A percentile compares a stretch with the other conserved stretches of the same genome.
Evolutionary conservation across 164 flowering plant genomes (phyloP).

Genomic region (Litsea cubeba): DNA sequence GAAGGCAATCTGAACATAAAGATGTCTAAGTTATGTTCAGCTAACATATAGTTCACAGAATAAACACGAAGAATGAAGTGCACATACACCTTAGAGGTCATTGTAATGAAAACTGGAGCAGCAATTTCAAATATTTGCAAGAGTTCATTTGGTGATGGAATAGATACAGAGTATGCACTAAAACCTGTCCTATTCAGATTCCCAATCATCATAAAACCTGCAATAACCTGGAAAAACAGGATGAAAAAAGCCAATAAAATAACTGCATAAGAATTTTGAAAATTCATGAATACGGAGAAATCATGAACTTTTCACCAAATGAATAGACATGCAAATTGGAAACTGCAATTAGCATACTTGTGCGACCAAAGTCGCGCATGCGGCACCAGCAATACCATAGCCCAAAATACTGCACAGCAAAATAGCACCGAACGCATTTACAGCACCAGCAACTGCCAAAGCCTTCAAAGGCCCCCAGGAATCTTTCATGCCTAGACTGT

Average conservation of each 20-base stretch:
- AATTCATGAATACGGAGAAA: background rate
- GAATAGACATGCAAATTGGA: background rate
- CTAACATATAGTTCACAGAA: background rate
- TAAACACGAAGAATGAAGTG: background rate
- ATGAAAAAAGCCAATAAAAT: background rate
- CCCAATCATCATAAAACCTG: slow-evolving; percentile 81
- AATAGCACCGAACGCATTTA: slow-evolving; percentile 77
- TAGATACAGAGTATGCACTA: slow-evolving; percentile 53
- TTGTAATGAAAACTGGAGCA: slow-evolving; percentile 88
- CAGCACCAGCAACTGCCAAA: slow-evolving; percentile 64
- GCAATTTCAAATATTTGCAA: slow-evolving; percentile 64
- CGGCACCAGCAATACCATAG: slow-evolving; percentile 97
- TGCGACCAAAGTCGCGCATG: slow-evolving; percentile 97
- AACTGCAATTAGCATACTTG: slow-evolving; percentile 48
- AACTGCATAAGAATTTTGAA: background rate
- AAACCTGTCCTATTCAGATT: slow-evolving; percentile 74
- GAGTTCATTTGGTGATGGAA: slow-evolving; percentile 69
- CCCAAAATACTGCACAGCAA: slow-evolving; percentile 66
- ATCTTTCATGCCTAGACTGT: slow-evolving; percentile 96
- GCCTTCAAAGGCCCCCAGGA: slow-evolving; percentile 98
- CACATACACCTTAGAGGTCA: slow-evolving; percentile 76
- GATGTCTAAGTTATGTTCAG: slow-evolving; percentile 4
- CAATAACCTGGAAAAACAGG: slow-evolving; percentile 55
- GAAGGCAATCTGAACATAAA: slow-evolving; percentile 58
- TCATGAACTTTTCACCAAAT: background rate